Base-by-base conservation (phyloP, 148 eudicot genomes). In the Rhododendron molle region DNA sequence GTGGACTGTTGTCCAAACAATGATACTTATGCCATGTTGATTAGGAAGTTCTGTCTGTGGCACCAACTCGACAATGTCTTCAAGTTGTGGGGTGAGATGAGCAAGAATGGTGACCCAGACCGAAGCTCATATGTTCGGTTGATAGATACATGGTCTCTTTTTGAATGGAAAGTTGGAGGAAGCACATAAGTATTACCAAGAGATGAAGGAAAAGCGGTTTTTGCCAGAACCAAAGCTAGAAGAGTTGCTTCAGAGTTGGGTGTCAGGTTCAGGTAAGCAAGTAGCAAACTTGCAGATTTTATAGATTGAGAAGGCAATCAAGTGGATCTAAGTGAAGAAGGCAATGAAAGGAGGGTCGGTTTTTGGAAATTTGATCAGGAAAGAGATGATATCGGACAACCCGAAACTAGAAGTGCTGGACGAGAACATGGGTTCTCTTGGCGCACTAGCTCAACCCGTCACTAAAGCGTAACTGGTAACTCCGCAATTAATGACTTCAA, bases 1-100 rank as follows among this genome's bases (percentile, higher is more conserved):
- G 89, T 88, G 44, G 91, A 92, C 28, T 93, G 98, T 78, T 69
- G 65, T 77, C 98, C 97, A 3, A 86, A 81, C 84, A 92, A 93
- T 87, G 99, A 96, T 85, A 96, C 99, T 20, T 93, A 90, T 52
- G 87, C 88, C 23, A 91, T 96, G 93, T 81, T 96, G 86, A 93
- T 95, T 28, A 90, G 94, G 84, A 96, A 96, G 83, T 95, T 96
- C 81, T 93, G 94, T 81, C 89, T 97, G 72, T 93, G 98, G 96
- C 87, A 90, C 71, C 91, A 95, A 84, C 84, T 95, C 11, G 93
- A 93, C 73, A 78, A 78, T 85, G 99, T 92, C 83, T 85, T 80
- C 85, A 90, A 87, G 86, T 77, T 95, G 80, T 96, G 99, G 99
- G 89, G 82, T 88, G 90, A 93, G 87, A 92, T 96, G 96, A 83